These are phyloP conservation scores for Linderniella brevidens DNA, from an alignment of 257 asterid species.

Conservation along the genomic window DNA sequence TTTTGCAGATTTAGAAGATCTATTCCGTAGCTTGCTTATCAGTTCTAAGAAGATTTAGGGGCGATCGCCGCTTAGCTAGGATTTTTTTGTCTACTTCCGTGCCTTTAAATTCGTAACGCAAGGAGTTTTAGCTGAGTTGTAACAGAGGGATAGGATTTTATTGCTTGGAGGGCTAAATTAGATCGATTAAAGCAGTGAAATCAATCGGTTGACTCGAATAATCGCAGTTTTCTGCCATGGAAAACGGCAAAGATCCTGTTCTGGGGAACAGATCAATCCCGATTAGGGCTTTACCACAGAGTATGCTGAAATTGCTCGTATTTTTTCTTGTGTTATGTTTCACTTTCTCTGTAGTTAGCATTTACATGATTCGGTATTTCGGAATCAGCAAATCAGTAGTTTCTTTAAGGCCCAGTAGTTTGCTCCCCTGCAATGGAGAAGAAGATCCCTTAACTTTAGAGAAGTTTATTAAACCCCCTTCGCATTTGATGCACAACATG, in stretches of 20 bases:
- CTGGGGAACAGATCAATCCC: conserved; percentile 16
- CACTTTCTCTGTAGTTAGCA: conserved; percentile 29
- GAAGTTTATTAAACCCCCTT: conserved; percentile 27
- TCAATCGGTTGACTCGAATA: not conserved
- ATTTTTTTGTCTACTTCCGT: too few relatives aligned
- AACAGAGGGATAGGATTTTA: too few relatives aligned
- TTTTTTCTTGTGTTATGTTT: conserved; percentile 26
- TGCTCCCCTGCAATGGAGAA: conserved; percentile 15
- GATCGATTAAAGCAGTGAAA: too few relatives aligned
- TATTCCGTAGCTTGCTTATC: too few relatives aligned
- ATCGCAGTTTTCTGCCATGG: conserved; percentile 15
- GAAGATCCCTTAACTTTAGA: conserved; percentile 9
- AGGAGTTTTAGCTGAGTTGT: too few relatives aligned
- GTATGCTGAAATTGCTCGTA: conserved; percentile 30
- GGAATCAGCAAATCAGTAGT: conserved; percentile 17
- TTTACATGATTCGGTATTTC: conserved; percentile 32
- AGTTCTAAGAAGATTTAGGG: too few relatives aligned
- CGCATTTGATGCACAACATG: conserved; percentile 37
- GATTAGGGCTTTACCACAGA: conserved; percentile 30
- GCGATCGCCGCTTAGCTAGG: too few relatives aligned
- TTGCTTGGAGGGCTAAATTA: too few relatives aligned
- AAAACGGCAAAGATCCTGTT: conserved; percentile 33
- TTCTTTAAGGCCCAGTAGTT: conserved; percentile 8
- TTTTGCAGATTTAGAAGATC: too few relatives aligned
- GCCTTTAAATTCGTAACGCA: too few relatives aligned